A percentile compares a stretch with the other conserved stretches of the same genome.
Evolutionary conservation across 495 filamentous ascomycete species (phyloP).

Genomic region (Penicillium bialowiezense): DNA sequence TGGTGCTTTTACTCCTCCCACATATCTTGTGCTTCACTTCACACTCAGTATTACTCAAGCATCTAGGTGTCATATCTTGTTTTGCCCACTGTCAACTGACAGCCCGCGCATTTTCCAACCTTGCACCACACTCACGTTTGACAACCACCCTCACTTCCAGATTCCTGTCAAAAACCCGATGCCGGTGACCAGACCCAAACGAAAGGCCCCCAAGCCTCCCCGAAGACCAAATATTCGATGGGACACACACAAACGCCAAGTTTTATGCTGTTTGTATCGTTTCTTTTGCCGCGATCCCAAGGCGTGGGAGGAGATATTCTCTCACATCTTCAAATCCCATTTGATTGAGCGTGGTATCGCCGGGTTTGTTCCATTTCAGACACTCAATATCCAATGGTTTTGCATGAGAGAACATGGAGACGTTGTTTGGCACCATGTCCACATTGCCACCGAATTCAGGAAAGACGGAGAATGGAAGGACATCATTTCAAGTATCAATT

Average conservation of each 20-base stretch:
- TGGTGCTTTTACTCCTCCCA: too few relatives aligned
- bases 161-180: too few relatives aligned
- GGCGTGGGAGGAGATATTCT: conserved; percentile 21
- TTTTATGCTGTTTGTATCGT: conserved; percentile 27
- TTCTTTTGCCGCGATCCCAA: conserved; percentile 19
- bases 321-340: conserved; percentile 13
- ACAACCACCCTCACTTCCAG: not conserved
- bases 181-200: too few relatives aligned
- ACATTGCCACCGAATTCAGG: conserved; percentile 17
- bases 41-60: too few relatives aligned
- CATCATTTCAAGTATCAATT: conserved; percentile 17
- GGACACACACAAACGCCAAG: conserved; percentile 16
- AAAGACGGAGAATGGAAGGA: conserved; percentile 15
- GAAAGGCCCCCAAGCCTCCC: not conserved
- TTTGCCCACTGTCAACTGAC: too few relatives aligned
- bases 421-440: conserved; percentile 24
- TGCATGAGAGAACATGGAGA: conserved; percentile 13
- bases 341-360: conserved; percentile 20
- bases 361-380: not conserved
- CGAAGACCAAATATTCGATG: conserved; percentile 14
- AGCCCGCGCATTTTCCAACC: too few relatives aligned
- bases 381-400: conserved; percentile 23
- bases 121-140: too few relatives aligned
- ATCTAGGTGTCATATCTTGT: too few relatives aligned
- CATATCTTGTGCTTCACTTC: too few relatives aligned